Evolutionary conservation across 2,329 filamentous ascomycete genomes (phyloP).

Genomic region (Neocucurbitaria cava): DNA sequence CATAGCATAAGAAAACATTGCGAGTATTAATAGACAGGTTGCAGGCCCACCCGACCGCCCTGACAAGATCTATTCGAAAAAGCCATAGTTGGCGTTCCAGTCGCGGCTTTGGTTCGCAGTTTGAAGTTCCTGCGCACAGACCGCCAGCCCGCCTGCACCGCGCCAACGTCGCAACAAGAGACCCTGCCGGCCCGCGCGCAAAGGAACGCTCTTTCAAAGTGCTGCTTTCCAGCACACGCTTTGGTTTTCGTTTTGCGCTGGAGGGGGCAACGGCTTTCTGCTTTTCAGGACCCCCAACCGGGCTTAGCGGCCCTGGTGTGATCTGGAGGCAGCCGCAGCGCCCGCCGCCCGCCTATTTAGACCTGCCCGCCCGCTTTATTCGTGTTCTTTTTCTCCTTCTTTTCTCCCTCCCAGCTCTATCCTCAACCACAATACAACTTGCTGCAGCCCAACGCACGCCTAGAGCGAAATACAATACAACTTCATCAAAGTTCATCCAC

Average conservation of each 20-base stretch:
- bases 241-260: constrained; percentile 26
- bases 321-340: constrained; percentile 34
- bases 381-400: constrained; percentile 18
- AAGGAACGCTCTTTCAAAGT: constrained; percentile 16
- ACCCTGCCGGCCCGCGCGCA: constrained; percentile 6
- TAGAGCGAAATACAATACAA: constrained; percentile 2
- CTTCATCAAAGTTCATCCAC: constrained; percentile 29
- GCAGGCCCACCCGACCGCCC: not conserved
- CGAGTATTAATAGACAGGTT: not conserved
- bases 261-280: constrained; percentile 20
- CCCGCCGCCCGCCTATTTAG: constrained; percentile 29
- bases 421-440: too few species aligned
- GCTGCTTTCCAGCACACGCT: constrained; percentile 27
- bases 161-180: too few species aligned
- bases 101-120: constrained; percentile 5
- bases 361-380: constrained; percentile 18
- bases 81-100: constrained; percentile 7
- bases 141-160: too few species aligned
- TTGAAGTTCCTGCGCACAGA: constrained; percentile 16
- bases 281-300: constrained; percentile 27
- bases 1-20: not conserved
- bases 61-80: not conserved
- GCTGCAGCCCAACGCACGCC: constrained; percentile 9
- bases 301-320: constrained; percentile 36
- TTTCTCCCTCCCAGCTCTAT: constrained; percentile 22